Percentiles rank a stretch among this genome's conserved stretches.
These are phyloP conservation scores for Boletus coccyginus DNA, from an alignment of 768 basidiomycete genomes.

Conservation along the genomic window DNA sequence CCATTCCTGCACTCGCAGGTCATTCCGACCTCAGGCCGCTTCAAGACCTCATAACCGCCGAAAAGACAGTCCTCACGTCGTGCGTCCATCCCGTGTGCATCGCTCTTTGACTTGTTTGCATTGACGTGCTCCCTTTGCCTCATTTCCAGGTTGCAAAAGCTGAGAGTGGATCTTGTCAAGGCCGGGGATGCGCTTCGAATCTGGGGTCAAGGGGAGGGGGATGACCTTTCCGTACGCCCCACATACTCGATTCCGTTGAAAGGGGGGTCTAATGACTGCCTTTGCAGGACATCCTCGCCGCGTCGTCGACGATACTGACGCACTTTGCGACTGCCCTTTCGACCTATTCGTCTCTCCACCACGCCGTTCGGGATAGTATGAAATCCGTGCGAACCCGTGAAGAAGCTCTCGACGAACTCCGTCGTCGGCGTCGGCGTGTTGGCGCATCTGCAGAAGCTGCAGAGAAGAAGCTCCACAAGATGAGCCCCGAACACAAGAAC, in stretches of 20 bases:
- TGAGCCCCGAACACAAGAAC: conserved; percentile 89
- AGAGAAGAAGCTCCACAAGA: conserved; percentile 86
- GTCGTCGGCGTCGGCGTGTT: conserved; percentile 64
- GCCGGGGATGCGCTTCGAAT: conserved; percentile 67
- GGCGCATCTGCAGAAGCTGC: conserved; percentile 74
- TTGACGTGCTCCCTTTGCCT: background rate
- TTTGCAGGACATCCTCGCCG: conserved; percentile 67
- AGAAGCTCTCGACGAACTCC: conserved; percentile 76
- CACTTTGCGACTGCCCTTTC: conserved; percentile 67
- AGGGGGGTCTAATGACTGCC: background rate
- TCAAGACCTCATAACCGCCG: conserved; percentile 86
- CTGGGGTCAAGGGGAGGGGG: conserved; percentile 81
- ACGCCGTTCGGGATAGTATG: conserved; percentile 59
- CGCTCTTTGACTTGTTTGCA: background rate
- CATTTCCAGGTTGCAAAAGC: conserved; percentile 52
- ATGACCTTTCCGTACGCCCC: conserved; percentile 68
- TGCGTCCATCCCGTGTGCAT: conserved; percentile 35
- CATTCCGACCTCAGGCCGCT: conserved; percentile 79
- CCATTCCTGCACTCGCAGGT: conserved; percentile 63
- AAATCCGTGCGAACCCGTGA: conserved; percentile 84
- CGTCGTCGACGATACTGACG: conserved; percentile 62
- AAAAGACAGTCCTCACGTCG: conserved; percentile 80
- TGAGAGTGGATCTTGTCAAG: conserved; percentile 63
- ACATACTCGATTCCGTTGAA: background rate
- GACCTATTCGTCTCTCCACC: conserved; percentile 69